A percentile compares a stretch with the other conserved stretches of the same genome.
phyloP scores from a whole-genome alignment of 2,329 filamentous ascomycete genomes.

The Ceratocystis albifundus region DNA sequence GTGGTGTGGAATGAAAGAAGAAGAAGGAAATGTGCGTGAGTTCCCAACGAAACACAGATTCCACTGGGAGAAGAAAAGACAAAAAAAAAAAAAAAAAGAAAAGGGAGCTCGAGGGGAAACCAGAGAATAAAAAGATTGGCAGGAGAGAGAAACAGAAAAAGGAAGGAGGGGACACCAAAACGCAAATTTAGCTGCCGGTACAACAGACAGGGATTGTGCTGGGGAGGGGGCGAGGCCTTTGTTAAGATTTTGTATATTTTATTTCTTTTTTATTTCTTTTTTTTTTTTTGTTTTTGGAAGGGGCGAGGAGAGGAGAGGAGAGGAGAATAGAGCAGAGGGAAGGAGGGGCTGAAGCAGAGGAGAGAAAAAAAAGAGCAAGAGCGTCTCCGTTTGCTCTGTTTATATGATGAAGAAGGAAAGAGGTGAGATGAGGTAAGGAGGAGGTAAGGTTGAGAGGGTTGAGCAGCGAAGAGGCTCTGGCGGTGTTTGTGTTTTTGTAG shows the following conservation, averaged over 20 bases:
- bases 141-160: slow-evolving; percentile 8
- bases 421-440: too few relatives aligned
- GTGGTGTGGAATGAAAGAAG: neutral
- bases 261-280: too few relatives aligned
- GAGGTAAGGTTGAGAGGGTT: too few relatives aligned
- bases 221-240: neutral
- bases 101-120: neutral
- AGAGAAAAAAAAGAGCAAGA: slow-evolving; percentile 4
- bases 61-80: slow-evolving; percentile 1
- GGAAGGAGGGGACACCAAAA: neutral
- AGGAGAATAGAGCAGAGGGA: too few relatives aligned
- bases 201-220: slow-evolving; percentile 11
- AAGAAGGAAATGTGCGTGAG: neutral
- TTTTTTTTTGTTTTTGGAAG: neutral
- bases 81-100: slow-evolving; percentile 8
- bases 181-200: slow-evolving; percentile 2
- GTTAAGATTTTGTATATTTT: too few relatives aligned
- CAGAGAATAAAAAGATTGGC: neutral
- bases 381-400: neutral
- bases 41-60: neutral
- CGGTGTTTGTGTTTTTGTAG: slow-evolving; percentile 9
- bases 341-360: slow-evolving; percentile 4
- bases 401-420: neutral
- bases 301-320: neutral
- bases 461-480: neutral